Percentiles rank a stretch among this genome's conserved stretches.
These are phyloP conservation scores for Scedosporium apiospermum DNA, from an alignment of 2,329 filamentous ascomycete genomes.

Conservation along the genomic window DNA sequence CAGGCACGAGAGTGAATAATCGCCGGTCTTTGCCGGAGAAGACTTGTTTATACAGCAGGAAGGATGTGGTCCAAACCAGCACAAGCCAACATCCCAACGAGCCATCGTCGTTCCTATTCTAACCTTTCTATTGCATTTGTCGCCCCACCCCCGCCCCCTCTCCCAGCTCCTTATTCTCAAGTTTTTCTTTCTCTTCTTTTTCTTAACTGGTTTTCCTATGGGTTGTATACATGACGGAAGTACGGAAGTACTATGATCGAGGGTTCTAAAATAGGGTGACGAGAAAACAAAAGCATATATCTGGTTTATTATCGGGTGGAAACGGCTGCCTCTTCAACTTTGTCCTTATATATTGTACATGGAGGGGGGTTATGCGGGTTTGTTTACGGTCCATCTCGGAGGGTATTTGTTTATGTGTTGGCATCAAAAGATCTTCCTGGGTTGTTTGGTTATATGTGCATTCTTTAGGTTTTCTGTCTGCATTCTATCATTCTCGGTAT, in stretches of 20 bases:
- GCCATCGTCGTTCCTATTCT: neutral
- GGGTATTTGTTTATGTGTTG: neutral
- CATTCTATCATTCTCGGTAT: neutral
- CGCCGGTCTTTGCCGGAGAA: too few relatives aligned
- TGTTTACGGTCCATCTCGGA: neutral
- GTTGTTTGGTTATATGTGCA: neutral
- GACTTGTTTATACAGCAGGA: too few relatives aligned
- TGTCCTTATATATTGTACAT: neutral
- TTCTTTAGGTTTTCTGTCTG: neutral
- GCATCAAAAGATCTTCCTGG: neutral
- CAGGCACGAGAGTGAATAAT: too few relatives aligned
- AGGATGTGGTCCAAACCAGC: too few relatives aligned
- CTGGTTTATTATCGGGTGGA: neutral
- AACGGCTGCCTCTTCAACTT: neutral
- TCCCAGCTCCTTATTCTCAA: neutral
- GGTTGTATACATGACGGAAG: neutral
- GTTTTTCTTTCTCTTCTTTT: neutral
- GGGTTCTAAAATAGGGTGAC: neutral
- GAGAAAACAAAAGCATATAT: conserved; percentile 1
- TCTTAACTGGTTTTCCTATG: neutral
- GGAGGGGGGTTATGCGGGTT: neutral
- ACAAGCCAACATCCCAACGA: too few relatives aligned
- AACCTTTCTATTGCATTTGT: neutral
- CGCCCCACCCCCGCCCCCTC: neutral
- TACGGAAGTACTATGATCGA: neutral